Conservation (phyloP, 2,329 filamentous ascomycete species). For the Fusarium miscanthi region DNA sequence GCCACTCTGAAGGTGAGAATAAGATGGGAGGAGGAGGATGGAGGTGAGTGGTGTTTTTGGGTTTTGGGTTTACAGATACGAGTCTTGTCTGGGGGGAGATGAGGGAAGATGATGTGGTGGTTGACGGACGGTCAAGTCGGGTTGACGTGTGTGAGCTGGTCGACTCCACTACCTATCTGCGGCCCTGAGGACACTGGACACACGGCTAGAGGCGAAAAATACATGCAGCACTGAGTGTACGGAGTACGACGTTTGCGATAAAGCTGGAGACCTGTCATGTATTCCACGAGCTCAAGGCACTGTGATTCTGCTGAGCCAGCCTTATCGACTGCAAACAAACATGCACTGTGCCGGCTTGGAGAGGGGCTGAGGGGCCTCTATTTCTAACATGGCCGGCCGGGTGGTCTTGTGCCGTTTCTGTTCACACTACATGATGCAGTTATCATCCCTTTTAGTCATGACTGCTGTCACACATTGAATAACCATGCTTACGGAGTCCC, state of each 20-base stretch:
- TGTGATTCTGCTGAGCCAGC: conserved; percentile 27
- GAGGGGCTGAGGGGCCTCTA: conserved; percentile 9
- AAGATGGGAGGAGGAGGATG: conserved; percentile 11
- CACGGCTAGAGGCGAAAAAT: conserved; percentile 11
- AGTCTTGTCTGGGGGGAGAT: conserved; percentile 23
- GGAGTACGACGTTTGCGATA: conserved; percentile 27
- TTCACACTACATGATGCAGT: background rate
- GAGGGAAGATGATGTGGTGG: conserved; percentile 29
- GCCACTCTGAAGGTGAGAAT: conserved; percentile 2
- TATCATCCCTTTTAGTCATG: background rate
- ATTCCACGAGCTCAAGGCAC: background rate
- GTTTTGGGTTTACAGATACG: conserved; percentile 32
- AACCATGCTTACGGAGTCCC: background rate
- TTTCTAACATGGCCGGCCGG: background rate
- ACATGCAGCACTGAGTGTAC: background rate
- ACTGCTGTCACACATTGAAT: background rate
- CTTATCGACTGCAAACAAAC: conserved; percentile 26
- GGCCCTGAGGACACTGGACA: conserved; percentile 21
- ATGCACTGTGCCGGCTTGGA: conserved; percentile 26
- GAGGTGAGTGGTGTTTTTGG: conserved; percentile 19
- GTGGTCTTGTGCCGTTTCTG: conserved; percentile 7
- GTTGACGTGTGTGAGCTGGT: conserved; percentile 41
- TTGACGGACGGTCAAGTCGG: conserved; percentile 26
- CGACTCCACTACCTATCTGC: conserved; percentile 33
- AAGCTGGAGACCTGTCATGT: conserved; percentile 22